Percentiles rank a stretch among this genome's conserved stretches.
phyloP scores from a whole-genome alignment of 2,329 filamentous ascomycete genomes.

The Exophiala aquamarina region DNA sequence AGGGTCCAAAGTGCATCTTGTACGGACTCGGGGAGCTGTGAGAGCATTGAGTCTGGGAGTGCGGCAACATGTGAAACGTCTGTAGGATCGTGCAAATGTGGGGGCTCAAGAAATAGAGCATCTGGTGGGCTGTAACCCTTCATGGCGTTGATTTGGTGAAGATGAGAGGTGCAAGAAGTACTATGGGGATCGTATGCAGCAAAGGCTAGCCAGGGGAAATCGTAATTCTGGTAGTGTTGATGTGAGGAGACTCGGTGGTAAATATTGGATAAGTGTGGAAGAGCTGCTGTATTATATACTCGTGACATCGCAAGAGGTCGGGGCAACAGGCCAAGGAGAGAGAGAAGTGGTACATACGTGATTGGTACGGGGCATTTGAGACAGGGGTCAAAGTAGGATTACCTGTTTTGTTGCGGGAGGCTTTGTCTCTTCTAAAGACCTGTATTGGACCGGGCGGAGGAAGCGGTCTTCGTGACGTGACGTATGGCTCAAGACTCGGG shows the following conservation, averaged over 20 bases:
- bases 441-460: constrained; percentile 2
- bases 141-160: constrained; percentile 3
- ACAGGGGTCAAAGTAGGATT: neutral
- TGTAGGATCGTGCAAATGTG: constrained; percentile 22
- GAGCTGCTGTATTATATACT: too few species aligned
- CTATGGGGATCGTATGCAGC: too few species aligned
- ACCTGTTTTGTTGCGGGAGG: neutral
- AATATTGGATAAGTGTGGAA: too few species aligned
- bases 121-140: constrained; percentile 9
- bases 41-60: constrained; percentile 19
- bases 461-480: constrained; percentile 7
- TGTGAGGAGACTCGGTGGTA: too few species aligned
- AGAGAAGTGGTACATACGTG: neutral
- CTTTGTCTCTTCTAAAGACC: neutral
- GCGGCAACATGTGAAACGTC: constrained; percentile 23
- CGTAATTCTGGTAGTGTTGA: too few species aligned
- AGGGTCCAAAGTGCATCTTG: constrained; percentile 21
- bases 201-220: too few species aligned
- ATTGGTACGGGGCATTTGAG: constrained; percentile 1
- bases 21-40: constrained; percentile 21
- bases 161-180: neutral
- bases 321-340: neutral
- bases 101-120: constrained; percentile 22
- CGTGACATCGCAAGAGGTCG: neutral
- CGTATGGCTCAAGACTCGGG: neutral